Evolutionary conservation across 495 filamentous ascomycete species (phyloP).

Genomic region (Pseudevernia furfuracea): DNA sequence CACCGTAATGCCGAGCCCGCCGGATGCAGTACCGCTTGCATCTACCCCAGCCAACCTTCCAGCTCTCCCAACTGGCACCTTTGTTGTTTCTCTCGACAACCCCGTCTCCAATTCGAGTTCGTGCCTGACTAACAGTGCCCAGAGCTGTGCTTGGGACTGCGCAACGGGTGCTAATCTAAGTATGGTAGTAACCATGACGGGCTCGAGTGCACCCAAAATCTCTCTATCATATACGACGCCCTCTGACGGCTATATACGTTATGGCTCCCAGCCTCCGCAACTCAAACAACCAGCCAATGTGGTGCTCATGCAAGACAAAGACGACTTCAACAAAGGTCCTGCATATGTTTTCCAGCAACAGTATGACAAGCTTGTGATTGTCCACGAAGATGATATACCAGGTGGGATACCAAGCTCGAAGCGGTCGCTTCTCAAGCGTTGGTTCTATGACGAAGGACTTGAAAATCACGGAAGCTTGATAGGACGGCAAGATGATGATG

Average conservation of each 20-base stretch:
- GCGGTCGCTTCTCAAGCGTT: conserved; percentile 26
- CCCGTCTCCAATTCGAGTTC: conserved; percentile 51
- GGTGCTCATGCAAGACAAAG: conserved; percentile 57
- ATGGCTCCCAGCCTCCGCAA: conserved; percentile 66
- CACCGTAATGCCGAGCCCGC: conserved; percentile 46
- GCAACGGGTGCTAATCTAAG: conserved; percentile 35
- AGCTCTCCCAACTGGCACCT: conserved; percentile 58
- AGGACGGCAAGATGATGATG: conserved; percentile 13
- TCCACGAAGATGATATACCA: conserved; percentile 44
- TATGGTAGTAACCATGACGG: conserved; percentile 29
- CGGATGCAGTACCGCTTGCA: conserved; percentile 57
- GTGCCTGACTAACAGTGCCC: conserved; percentile 56
- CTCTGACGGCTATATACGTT: conserved; percentile 42
- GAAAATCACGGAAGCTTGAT: neutral
- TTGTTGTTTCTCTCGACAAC: conserved; percentile 47
- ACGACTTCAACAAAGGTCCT: conserved; percentile 55
- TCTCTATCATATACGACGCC: conserved; percentile 32
- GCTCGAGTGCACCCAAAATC: conserved; percentile 28
- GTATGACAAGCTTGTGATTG: conserved; percentile 78
- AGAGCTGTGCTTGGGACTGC: conserved; percentile 66
- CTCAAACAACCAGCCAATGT: conserved; percentile 44
- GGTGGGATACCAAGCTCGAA: conserved; percentile 19
- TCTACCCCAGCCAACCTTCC: conserved; percentile 50
- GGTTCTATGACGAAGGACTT: conserved; percentile 26
- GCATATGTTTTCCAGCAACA: conserved; percentile 63